Base-by-base conservation (phyloP, 768 basidiomycete genomes). In the Russula ochroleuca region DNA sequence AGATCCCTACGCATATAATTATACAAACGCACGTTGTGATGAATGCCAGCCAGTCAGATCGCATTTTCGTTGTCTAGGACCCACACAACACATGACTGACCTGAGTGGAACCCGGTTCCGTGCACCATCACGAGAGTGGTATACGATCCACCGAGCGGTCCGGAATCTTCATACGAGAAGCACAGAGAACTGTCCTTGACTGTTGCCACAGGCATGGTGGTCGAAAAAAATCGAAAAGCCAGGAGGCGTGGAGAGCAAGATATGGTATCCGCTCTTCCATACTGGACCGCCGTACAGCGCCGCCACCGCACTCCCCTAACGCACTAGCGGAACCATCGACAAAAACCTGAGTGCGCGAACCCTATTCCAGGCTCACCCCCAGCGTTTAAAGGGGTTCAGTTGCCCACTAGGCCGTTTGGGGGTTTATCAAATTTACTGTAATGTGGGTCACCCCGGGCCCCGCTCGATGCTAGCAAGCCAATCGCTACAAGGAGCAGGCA, bases 61-160 rank as follows among this genome's bases (percentile, higher is more conserved):
- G n/a, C 9, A 45, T 45, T 21, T 21, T 13, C 13, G 21, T 23
- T 47, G 28, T 21, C 21, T n/a, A 23, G 14, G 14, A 48, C 47
- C 9, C 40, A 5, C 40, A 40, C 38, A 10, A 28, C 8, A 15
- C n/a, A n/a, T n/a, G 3, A n/a, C 67, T 49, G 33, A 67, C 66
- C 59, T 5, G 54, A 37, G 38, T 63, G 65, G 45, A 67, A 67
- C 21, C 51, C 65, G 14, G 67, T 63, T 47, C 67, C 67, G 28
- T 68, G 65, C 11, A 68, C 62, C 53, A 68, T 63, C 17, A 68
- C 67, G 15, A 68, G 41, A 1, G 67, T 68, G 21, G 65, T 67
- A 25, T 68, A 68, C 2, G 23, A 17, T 0, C 65, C 67, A 25
- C 25, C 21, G 31, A 67, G 35, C 5, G 65, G 49, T 17, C 67